Conservation (phyloP, 2,329 filamentous ascomycete genomes). For the Cladosporium sp. region DNA sequence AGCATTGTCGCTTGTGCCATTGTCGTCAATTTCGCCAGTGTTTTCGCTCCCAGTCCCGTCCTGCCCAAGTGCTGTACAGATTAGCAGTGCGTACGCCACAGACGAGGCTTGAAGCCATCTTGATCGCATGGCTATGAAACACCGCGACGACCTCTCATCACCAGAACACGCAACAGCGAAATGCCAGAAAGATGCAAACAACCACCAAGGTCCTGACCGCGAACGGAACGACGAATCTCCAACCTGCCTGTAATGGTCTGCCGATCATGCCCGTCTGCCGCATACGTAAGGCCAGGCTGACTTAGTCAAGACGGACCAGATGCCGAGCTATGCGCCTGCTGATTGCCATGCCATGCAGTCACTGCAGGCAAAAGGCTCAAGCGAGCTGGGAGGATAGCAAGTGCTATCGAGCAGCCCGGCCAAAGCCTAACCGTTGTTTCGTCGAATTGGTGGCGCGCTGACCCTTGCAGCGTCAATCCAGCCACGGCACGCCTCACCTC, state of each 20-base stretch:
- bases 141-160: background rate
- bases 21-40: background rate
- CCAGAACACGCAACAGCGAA: background rate
- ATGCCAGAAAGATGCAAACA: background rate
- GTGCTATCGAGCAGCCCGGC: constrained; percentile 5
- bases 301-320: background rate
- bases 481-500: background rate
- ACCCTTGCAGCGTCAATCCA: constrained; percentile 1
- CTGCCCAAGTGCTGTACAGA: constrained; percentile 5
- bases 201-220: background rate
- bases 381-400: background rate
- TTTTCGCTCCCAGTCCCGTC: background rate
- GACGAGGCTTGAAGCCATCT: constrained; percentile 1
- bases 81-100: background rate
- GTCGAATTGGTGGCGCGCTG: constrained; percentile 8
- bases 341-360: background rate
- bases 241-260: background rate
- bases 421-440: background rate
- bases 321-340: background rate
- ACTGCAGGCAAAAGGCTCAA: no score
- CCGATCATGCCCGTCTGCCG: background rate
- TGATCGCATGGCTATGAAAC: constrained; percentile 1
- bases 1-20: background rate
- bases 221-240: background rate
- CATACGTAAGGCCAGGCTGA: background rate